Conservation (phyloP, 2,329 filamentous ascomycete genomes). For the Colletotrichum aenigma region DNA sequence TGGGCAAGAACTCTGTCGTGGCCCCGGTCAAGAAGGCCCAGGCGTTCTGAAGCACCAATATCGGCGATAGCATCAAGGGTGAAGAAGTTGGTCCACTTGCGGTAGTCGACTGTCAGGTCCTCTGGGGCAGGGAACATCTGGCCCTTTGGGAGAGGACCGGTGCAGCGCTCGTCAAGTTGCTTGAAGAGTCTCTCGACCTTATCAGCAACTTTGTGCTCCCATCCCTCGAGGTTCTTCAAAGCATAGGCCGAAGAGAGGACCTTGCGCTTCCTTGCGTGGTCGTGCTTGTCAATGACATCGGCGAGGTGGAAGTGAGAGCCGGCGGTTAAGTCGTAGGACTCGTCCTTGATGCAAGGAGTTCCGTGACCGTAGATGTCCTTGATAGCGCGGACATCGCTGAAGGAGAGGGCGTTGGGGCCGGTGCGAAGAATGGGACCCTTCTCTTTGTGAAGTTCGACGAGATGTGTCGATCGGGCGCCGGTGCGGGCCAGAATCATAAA, state of each 20-base stretch:
- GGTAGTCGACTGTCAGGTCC: slow-evolving; percentile 54
- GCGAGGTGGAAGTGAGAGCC: slow-evolving; percentile 56
- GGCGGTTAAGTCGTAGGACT: slow-evolving; percentile 46
- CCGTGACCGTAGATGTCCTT: slow-evolving; percentile 56
- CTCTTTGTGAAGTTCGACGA: slow-evolving; percentile 46
- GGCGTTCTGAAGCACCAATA: slow-evolving; percentile 55
- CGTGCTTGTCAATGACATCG: slow-evolving; percentile 54
- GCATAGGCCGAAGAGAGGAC: slow-evolving; percentile 56
- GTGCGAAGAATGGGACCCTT: slow-evolving; percentile 46
- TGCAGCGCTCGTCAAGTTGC: slow-evolving; percentile 46
- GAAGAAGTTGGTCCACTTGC: slow-evolving; percentile 59
- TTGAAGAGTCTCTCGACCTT: slow-evolving; percentile 49
- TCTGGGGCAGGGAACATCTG: slow-evolving; percentile 27
- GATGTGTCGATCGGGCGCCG: slow-evolving; percentile 45
- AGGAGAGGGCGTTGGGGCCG: slow-evolving; percentile 48
- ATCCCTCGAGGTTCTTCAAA: slow-evolving; percentile 56
- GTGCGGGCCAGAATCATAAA: slow-evolving; percentile 49
- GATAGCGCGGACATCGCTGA: slow-evolving; percentile 43
- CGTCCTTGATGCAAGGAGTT: slow-evolving; percentile 54
- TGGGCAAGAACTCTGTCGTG: slow-evolving; percentile 47
- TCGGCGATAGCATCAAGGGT: slow-evolving; percentile 61
- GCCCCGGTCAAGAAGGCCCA: slow-evolving; percentile 56
- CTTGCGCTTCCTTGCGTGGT: slow-evolving; percentile 56
- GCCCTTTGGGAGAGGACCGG: slow-evolving; percentile 34
- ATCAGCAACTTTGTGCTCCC: slow-evolving; percentile 60